A percentile compares a stretch with the other conserved stretches of the same genome.
Conservation (phyloP, 1,284 basidiomycete species). For the Cryptococcus depauperatus region DNA sequence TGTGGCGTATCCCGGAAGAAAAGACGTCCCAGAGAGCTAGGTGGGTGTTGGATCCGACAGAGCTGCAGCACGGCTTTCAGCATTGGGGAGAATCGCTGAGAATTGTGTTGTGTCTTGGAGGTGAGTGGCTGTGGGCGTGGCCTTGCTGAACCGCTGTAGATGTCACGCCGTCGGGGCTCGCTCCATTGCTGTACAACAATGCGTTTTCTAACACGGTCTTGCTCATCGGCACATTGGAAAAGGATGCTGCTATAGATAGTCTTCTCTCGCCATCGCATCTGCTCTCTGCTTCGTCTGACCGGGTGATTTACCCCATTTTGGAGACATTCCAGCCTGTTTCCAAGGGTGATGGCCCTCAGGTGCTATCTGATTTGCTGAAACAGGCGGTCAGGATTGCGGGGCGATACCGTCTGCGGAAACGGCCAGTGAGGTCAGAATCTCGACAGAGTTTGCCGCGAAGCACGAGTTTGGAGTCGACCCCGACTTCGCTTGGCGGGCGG, state of each 20-base stretch:
- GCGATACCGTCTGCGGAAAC: slow-evolving; percentile 14
- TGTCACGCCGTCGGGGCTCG: slow-evolving; percentile 19
- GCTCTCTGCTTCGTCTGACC: slow-evolving; percentile 11
- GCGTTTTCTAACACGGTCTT: slow-evolving; percentile 28
- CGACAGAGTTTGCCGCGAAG: slow-evolving; percentile 9
- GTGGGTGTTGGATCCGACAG: slow-evolving; percentile 28
- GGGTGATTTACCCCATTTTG: slow-evolving; percentile 29
- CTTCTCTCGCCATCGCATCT: slow-evolving; percentile 31
- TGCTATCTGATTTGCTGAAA: slow-evolving; percentile 20
- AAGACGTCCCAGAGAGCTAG: slow-evolving; percentile 9
- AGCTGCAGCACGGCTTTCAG: slow-evolving; percentile 20
- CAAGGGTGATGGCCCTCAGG: slow-evolving; percentile 1
- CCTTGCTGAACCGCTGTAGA: slow-evolving; percentile 12
- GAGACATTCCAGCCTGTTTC: slow-evolving; percentile 22
- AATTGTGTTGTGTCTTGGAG: slow-evolving; percentile 29
- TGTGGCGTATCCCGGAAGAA: neutral
- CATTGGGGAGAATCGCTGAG: slow-evolving; percentile 21
- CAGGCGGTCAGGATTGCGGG: slow-evolving; percentile 22
- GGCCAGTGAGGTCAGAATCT: neutral
- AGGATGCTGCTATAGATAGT: slow-evolving; percentile 27
- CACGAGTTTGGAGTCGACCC: slow-evolving; percentile 3
- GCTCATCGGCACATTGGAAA: slow-evolving; percentile 23
- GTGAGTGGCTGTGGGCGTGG: slow-evolving; percentile 17
- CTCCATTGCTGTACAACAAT: slow-evolving; percentile 30
- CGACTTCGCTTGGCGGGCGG: slow-evolving; percentile 7